These are phyloP conservation scores for Mycena belliarum DNA, from an alignment of 768 basidiomycete genomes.

Conservation along the genomic window DNA sequence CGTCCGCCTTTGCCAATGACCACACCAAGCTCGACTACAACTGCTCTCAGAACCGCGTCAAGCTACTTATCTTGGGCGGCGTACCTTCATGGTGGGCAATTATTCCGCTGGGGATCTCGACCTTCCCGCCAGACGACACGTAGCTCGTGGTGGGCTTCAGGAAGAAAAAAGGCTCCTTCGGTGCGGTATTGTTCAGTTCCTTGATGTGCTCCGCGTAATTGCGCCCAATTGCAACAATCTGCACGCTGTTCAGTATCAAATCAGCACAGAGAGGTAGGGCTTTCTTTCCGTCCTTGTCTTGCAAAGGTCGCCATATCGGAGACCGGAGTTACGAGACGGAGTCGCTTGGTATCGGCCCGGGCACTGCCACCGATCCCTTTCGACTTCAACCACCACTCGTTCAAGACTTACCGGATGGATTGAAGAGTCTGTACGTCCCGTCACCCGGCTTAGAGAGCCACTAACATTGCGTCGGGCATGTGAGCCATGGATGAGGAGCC, in stretches of 20 bases:
- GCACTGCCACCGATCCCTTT: too few species aligned
- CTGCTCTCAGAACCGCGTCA: not conserved
- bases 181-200: conserved; percentile 86
- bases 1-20: conserved; percentile 88
- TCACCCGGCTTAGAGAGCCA: too few species aligned
- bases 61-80: not conserved
- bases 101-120: conserved; percentile 87
- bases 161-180: conserved; percentile 98
- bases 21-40: conserved; percentile 93
- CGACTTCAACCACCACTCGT: too few species aligned
- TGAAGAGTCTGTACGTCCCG: too few species aligned
- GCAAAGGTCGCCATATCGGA: conserved; percentile 16
- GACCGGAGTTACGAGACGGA: too few species aligned
- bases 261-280: not conserved
- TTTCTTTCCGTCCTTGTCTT: conserved; percentile 19
- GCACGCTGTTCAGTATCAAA: conserved; percentile 4
- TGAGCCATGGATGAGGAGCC: too few species aligned
- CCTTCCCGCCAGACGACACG: conserved; percentile 67
- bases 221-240: conserved; percentile 96
- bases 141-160: conserved; percentile 95
- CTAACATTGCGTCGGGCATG: too few species aligned
- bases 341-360: too few species aligned
- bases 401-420: too few species aligned
- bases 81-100: conserved; percentile 90
- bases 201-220: conserved; percentile 92